Percentiles rank a stretch among this genome's conserved stretches.
Evolutionary conservation across 768 basidiomycete species (phyloP).

Genomic region (Naganishia onofrii): DNA sequence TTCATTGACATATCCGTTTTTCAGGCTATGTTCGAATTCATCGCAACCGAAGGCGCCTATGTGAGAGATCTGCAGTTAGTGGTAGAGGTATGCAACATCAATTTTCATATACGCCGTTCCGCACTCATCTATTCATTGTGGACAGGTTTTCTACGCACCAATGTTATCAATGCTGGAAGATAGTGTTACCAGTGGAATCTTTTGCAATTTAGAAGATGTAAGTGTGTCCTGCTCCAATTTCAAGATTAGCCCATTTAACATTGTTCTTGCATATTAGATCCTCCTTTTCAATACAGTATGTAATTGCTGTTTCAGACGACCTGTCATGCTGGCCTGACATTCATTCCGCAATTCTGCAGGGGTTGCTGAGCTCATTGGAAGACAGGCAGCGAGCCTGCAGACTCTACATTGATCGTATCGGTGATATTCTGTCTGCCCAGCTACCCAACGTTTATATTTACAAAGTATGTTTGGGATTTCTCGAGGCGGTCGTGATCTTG

Average conservation of each 20-base stretch:
- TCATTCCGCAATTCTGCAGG: slow-evolving; percentile 44
- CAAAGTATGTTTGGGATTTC: slow-evolving; percentile 58
- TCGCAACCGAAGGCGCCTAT: slow-evolving; percentile 83
- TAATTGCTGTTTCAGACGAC: background rate
- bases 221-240: background rate
- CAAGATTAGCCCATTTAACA: background rate
- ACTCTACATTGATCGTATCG: slow-evolving; percentile 84
- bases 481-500: background rate
- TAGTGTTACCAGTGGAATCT: slow-evolving; percentile 76
- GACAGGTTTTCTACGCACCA: slow-evolving; percentile 78
- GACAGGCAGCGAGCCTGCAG: slow-evolving; percentile 85
- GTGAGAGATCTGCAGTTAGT: slow-evolving; percentile 87
- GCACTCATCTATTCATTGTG: background rate
- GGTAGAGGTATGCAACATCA: slow-evolving; percentile 65
- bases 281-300: slow-evolving; percentile 79
- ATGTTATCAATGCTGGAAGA: slow-evolving; percentile 69
- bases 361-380: slow-evolving; percentile 82
- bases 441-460: slow-evolving; percentile 77
- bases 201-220: slow-evolving; percentile 84
- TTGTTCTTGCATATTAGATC: slow-evolving; percentile 53
- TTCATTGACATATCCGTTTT: background rate
- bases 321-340: background rate
- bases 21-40: slow-evolving; percentile 92
- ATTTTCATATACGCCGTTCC: background rate
- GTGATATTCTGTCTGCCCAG: slow-evolving; percentile 74